Evolutionary conservation across 768 basidiomycete species (phyloP).

Genomic region (Guyanaporus albipodus): DNA sequence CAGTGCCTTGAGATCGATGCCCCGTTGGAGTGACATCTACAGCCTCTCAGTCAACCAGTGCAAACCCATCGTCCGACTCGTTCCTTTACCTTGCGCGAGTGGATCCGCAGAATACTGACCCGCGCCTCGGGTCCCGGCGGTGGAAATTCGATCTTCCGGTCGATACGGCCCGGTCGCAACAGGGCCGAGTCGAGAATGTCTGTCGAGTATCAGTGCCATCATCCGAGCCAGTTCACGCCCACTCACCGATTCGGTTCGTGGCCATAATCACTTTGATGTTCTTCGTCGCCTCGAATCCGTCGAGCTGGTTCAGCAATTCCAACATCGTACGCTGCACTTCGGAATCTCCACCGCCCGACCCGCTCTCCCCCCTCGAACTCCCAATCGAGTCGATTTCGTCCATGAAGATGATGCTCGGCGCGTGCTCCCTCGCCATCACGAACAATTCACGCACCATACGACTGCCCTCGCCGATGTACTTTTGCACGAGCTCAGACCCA

Average conservation of each 20-base stretch:
- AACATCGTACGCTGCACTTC: slow-evolving; percentile 91
- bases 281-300: slow-evolving; percentile 82
- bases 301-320: slow-evolving; percentile 83
- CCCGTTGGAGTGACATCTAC: slow-evolving; percentile 98
- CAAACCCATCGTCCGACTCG: not conserved
- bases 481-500: slow-evolving; percentile 93
- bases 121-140: slow-evolving; percentile 96
- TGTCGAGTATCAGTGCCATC: slow-evolving; percentile 26
- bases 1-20: slow-evolving; percentile 92
- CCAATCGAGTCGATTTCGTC: slow-evolving; percentile 99
- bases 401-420: slow-evolving; percentile 99
- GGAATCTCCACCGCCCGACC: slow-evolving; percentile 76
- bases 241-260: slow-evolving; percentile 86
- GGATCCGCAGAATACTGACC: slow-evolving; percentile 94
- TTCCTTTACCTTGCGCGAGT: slow-evolving; percentile 82
- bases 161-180: slow-evolving; percentile 91
- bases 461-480: slow-evolving; percentile 96
- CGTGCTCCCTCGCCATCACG: slow-evolving; percentile 97
- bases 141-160: slow-evolving; percentile 97
- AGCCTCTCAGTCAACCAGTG: not conserved
- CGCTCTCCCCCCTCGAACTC: slow-evolving; percentile 79
- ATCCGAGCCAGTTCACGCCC: not conserved
- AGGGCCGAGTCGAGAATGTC: slow-evolving; percentile 95
- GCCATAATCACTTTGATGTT: slow-evolving; percentile 94
- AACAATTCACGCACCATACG: slow-evolving; percentile 97